Base-by-base conservation (phyloP, 225 moss, liverwort and hornwort genomes). In the Sphagnum contortum region DNA sequence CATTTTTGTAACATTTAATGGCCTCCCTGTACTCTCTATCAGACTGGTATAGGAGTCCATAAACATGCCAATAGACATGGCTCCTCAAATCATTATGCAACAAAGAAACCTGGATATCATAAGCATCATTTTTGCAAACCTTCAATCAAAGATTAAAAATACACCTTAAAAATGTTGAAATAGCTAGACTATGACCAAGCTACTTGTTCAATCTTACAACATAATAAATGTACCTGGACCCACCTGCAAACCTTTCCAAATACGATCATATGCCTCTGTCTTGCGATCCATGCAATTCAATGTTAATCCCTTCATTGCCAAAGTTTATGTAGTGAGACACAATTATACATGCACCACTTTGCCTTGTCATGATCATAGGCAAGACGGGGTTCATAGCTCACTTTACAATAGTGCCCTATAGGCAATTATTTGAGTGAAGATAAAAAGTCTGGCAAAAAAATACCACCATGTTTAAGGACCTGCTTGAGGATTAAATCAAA, bases 61-160 rank as follows among this genome's bases (percentile, higher is more conserved):
- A 89, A 57, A 98, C 98, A 58, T 98, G 98, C 98, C 98, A 98
- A 73, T 93, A 98, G 44, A 98, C 93, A 83, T 98, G 98, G 73
- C 98, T 98, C 80, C 91, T 93, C 69, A 98, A 55, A 67, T 98
- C 98, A 63, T 91, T 91, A 80, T 87, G 81, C 77, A 77, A 44
- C 46, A 56, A 45, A 5, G 7, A 60, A 60, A 6, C n/a, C 45
- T 60, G 12, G 29, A 29, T 29, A 29, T 29, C 29, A 29, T 29
- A 29, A 29, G 29, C 29, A 29, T 29, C 29, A 29, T 29, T 29
- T 29, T 29, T 29, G 29, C 29, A 29, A 48, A 60, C 13, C 12
- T 62, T 9, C 46, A 45, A 60, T 29, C 11, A 57, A 48, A 67
- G 51, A 54, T 5, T 47, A 46, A 61, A 53, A 5, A 50, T 6